phyloP scores from a whole-genome alignment of 345 rosid species.

The Litchi chinensis region DNA sequence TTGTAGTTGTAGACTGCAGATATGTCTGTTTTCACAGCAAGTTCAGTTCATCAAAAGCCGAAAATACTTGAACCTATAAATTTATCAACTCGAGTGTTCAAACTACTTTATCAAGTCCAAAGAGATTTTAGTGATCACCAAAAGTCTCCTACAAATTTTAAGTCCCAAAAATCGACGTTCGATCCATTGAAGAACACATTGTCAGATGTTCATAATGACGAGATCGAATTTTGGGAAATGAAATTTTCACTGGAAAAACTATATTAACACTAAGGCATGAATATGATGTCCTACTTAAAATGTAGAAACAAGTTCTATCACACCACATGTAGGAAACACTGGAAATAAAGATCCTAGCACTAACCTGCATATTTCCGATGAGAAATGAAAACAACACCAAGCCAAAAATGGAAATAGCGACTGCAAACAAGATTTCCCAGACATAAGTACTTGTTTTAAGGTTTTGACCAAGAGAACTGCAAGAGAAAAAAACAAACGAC shows the following conservation, averaged over 20 bases:
- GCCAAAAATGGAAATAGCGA: slow-evolving; percentile 65
- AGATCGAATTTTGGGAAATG: no score
- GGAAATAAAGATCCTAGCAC: slow-evolving; percentile 15
- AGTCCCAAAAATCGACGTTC: no score
- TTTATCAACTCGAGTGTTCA: background rate
- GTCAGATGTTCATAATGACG: no score
- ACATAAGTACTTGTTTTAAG: slow-evolving; percentile 72
- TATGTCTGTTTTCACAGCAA: slow-evolving; percentile 55
- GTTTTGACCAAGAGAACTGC: slow-evolving; percentile 75
- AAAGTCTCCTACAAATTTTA: background rate
- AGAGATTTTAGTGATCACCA: background rate
- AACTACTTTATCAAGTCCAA: background rate
- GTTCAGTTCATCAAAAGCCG: slow-evolving; percentile 19
- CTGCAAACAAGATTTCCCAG: slow-evolving; percentile 74
- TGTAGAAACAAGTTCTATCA: background rate
- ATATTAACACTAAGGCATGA: no score
- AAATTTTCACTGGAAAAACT: no score
- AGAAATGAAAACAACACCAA: slow-evolving; percentile 75
- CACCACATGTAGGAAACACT: background rate
- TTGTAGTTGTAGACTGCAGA: slow-evolving; percentile 72
- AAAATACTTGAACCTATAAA: background rate
- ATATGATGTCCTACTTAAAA: background rate
- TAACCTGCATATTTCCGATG: slow-evolving; percentile 94
- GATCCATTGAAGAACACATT: no score
- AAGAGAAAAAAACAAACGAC: slow-evolving; percentile 6